A percentile compares a stretch with the other conserved stretches of the same genome.
phyloP scores from a whole-genome alignment of 345 rosid species.

The Sapria himalayana region DNA sequence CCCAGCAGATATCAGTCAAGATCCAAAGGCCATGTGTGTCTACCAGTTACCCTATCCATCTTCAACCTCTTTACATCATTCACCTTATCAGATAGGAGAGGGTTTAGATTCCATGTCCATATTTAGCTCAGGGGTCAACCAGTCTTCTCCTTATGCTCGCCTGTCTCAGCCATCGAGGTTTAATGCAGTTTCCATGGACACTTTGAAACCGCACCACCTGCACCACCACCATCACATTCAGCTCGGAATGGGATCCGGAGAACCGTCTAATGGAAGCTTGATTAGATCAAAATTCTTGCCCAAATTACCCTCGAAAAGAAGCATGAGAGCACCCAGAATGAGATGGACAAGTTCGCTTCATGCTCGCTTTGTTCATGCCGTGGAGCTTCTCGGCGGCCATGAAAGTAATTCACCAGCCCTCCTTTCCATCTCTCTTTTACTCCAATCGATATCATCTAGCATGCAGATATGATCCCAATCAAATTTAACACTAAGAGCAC shows the following conservation, averaged over 20 bases:
- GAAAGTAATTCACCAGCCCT: constrained; percentile 32
- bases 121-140: constrained; percentile 17
- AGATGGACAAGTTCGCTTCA: constrained; percentile 86
- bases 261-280: constrained; percentile 19
- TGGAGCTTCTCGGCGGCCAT: constrained; percentile 87
- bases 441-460: not conserved
- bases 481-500: no score
- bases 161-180: constrained; percentile 17
- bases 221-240: constrained; percentile 21
- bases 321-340: constrained; percentile 88
- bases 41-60: constrained; percentile 23
- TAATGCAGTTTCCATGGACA: constrained; percentile 24
- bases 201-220: constrained; percentile 19
- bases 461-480: no score
- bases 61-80: constrained; percentile 16
- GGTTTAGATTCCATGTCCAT: constrained; percentile 33
- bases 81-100: constrained; percentile 21
- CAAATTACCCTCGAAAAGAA: constrained; percentile 40
- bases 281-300: constrained; percentile 59
- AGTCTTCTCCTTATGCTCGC: constrained; percentile 9
- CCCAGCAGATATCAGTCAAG: constrained; percentile 14
- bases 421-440: not conserved
- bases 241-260: constrained; percentile 20
- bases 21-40: constrained; percentile 21
- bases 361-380: constrained; percentile 67